Evolutionary conservation across 495 filamentous ascomycete species (phyloP).

Genomic region (Bathelium albidoporum): DNA sequence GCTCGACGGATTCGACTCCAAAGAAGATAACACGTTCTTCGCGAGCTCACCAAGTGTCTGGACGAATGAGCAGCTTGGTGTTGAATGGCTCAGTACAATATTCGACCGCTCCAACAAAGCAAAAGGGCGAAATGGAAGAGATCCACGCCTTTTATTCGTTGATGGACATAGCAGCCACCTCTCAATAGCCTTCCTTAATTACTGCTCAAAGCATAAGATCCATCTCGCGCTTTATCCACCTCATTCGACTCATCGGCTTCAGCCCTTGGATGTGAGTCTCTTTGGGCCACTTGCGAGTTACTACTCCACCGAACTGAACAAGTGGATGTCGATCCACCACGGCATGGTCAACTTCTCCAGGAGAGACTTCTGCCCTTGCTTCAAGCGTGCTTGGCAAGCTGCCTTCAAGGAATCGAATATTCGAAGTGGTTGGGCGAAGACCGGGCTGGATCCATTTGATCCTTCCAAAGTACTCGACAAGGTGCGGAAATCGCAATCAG

Average conservation of each 20-base stretch:
- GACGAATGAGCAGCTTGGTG: neutral
- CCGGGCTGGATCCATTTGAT: neutral
- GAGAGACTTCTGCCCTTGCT: neutral
- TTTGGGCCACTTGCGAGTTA: neutral
- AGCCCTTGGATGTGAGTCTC: neutral
- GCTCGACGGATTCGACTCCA: neutral
- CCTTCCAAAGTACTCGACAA: neutral
- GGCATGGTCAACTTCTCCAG: neutral
- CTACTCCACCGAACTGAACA: neutral
- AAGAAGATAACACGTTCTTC: neutral
- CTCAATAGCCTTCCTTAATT: neutral
- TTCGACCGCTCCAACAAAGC: neutral
- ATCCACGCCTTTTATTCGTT: neutral
- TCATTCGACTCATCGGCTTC: constrained; percentile 3
- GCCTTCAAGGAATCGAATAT: neutral
- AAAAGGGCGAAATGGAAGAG: neutral
- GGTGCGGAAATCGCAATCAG: neutral
- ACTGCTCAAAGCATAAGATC: neutral
- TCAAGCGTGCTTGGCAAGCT: neutral
- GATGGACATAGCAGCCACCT: neutral
- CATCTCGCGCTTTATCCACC: neutral
- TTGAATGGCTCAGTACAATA: neutral
- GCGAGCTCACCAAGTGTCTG: neutral
- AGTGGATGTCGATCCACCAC: neutral
- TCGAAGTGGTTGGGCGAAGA: neutral